Evolutionary conservation across 139 green algal species (phyloP).

Genomic region (Ulvella scutata): DNA sequence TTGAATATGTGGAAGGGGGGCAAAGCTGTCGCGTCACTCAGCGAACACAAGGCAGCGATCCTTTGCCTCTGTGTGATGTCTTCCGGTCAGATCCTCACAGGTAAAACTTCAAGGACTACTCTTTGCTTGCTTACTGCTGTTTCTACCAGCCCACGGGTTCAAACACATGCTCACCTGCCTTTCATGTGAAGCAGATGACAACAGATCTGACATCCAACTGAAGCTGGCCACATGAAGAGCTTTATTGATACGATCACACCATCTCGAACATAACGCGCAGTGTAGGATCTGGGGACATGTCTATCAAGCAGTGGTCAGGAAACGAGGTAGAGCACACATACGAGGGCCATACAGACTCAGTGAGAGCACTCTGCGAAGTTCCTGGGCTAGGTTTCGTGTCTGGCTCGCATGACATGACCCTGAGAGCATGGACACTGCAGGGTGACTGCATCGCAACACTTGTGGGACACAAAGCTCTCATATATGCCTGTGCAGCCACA

Average conservation of each 20-base stretch:
- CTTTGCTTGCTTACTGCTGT: background rate
- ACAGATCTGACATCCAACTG: too few relatives aligned
- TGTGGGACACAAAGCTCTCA: conserved; percentile 68
- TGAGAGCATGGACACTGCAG: conserved; percentile 17
- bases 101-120: background rate
- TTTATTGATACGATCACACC: too few relatives aligned
- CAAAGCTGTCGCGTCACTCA: background rate
- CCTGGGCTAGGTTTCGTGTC: conserved; percentile 70
- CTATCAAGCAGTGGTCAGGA: conserved; percentile 23
- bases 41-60: background rate
- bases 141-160: background rate
- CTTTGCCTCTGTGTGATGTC: conserved; percentile 13
- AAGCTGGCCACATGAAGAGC: too few relatives aligned
- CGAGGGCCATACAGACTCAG: conserved; percentile 63
- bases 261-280: too few relatives aligned
- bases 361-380: conserved; percentile 36
- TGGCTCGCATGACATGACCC: conserved; percentile 75
- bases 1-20: conserved; percentile 2
- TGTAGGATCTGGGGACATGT: conserved; percentile 58
- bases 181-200: too few relatives aligned
- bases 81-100: background rate
- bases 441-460: conserved; percentile 46
- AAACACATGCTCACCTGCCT: too few relatives aligned
- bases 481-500: conserved; percentile 49
- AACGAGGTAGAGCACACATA: conserved; percentile 22